Evolutionary conservation across 2,329 filamentous ascomycete genomes (phyloP).

Genomic region (Phialophora chinensis): DNA sequence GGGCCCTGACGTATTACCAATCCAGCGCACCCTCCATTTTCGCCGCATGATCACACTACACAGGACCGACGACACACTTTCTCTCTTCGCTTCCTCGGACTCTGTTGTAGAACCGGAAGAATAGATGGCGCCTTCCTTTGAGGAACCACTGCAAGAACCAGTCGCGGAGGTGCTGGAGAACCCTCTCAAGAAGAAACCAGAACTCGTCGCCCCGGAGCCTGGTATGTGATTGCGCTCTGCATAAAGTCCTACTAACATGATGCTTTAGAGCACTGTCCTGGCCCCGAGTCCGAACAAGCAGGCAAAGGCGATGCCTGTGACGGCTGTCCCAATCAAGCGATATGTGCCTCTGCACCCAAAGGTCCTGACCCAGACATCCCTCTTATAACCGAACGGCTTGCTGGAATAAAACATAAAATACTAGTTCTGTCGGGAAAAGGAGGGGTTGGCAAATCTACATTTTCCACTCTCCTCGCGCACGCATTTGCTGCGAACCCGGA

Average conservation of each 20-base stretch:
- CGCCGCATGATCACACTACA: neutral
- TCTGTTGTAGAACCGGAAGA: neutral
- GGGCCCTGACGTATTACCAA: slow-evolving; percentile 6
- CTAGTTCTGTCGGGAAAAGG: slow-evolving; percentile 93
- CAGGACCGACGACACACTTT: neutral
- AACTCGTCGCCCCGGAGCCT: slow-evolving; percentile 91
- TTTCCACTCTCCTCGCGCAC: slow-evolving; percentile 84
- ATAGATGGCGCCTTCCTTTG: slow-evolving; percentile 79
- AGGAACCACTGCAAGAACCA: slow-evolving; percentile 59
- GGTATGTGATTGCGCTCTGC: slow-evolving; percentile 49
- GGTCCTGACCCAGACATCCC: slow-evolving; percentile 94
- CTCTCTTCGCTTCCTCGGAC: neutral
- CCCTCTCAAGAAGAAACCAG: slow-evolving; percentile 76
- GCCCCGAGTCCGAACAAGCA: slow-evolving; percentile 65
- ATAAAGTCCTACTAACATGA: slow-evolving; percentile 5
- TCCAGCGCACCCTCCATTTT: neutral
- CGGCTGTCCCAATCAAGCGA: slow-evolving; percentile 92
- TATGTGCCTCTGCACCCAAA: slow-evolving; percentile 93
- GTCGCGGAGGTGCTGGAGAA: slow-evolving; percentile 74
- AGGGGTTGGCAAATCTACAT: slow-evolving; percentile 94
- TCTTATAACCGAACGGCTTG: slow-evolving; percentile 81
- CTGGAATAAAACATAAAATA: slow-evolving; percentile 86
- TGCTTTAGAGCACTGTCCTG: slow-evolving; percentile 81
- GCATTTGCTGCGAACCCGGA: slow-evolving; percentile 83
- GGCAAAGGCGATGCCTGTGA: slow-evolving; percentile 80